Evolutionary conservation across 1,284 basidiomycete genomes (phyloP).

Genomic region (Tilletia walkeri): DNA sequence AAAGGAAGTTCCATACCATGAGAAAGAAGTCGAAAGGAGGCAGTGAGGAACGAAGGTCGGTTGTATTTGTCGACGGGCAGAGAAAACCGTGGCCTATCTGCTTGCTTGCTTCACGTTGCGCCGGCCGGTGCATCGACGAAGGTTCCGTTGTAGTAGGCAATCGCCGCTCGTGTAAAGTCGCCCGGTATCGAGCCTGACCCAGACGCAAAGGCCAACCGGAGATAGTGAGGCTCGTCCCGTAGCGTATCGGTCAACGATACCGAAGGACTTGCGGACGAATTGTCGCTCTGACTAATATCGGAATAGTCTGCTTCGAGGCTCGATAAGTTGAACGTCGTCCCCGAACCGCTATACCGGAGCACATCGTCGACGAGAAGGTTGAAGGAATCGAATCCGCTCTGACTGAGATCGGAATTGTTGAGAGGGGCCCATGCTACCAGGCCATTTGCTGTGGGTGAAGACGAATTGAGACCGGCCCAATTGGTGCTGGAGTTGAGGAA

Average conservation of each 20-base stretch:
- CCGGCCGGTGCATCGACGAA: slow-evolving; percentile 73
- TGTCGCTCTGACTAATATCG: neutral
- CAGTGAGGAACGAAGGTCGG: too few species aligned
- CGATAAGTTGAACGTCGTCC: slow-evolving; percentile 56
- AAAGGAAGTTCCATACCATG: too few species aligned
- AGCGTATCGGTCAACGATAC: slow-evolving; percentile 48
- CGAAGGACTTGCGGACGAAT: neutral
- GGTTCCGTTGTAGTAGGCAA: slow-evolving; percentile 73
- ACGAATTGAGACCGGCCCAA: slow-evolving; percentile 30
- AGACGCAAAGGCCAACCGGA: slow-evolving; percentile 69
- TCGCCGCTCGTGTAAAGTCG: slow-evolving; percentile 79
- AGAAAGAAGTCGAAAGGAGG: too few species aligned
- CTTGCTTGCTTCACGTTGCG: slow-evolving; percentile 48
- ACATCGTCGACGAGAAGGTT: slow-evolving; percentile 80
- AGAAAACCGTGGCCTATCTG: too few species aligned
- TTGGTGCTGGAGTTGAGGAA: slow-evolving; percentile 72
- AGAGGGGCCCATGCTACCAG: slow-evolving; percentile 16
- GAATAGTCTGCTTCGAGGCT: slow-evolving; percentile 22
- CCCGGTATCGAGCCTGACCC: slow-evolving; percentile 64
- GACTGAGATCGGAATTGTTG: slow-evolving; percentile 14
- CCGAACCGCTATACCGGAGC: slow-evolving; percentile 68
- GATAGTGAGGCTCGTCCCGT: slow-evolving; percentile 67
- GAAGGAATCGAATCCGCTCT: slow-evolving; percentile 63
- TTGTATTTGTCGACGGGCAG: too few species aligned
- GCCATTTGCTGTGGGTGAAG: slow-evolving; percentile 18